Evolutionary conservation across 164 flowering plant genomes (phyloP).

Genomic region (Umbellularia californica): DNA sequence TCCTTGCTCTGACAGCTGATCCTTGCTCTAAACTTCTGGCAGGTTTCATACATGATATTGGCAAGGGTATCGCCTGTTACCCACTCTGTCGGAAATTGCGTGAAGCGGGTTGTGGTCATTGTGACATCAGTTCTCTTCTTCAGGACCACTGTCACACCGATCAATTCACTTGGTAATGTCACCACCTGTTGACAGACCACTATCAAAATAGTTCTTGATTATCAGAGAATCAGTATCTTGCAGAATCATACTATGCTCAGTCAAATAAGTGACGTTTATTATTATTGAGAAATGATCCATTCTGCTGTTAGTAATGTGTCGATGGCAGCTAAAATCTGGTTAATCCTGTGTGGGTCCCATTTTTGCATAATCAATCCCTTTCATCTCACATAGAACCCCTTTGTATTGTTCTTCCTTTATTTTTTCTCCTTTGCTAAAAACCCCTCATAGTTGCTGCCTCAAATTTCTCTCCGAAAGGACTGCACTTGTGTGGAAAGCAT

Average conservation of each 20-base stretch:
- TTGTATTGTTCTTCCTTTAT: too few relatives aligned
- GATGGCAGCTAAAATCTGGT: neutral
- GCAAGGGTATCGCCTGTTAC: slow-evolving; percentile 96
- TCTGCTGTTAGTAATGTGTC: neutral
- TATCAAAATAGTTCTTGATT: neutral
- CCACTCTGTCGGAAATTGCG: slow-evolving; percentile 96
- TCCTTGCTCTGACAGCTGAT: neutral
- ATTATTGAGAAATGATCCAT: too few relatives aligned
- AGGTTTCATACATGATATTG: slow-evolving; percentile 95
- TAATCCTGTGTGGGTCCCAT: too few relatives aligned
- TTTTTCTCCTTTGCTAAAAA: too few relatives aligned
- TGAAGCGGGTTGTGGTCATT: slow-evolving; percentile 95
- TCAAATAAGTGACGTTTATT: too few relatives aligned
- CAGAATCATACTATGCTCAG: too few relatives aligned
- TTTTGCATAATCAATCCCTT: too few relatives aligned
- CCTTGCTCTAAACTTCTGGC: slow-evolving; percentile 21
- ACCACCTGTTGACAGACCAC: neutral
- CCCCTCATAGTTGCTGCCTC: too few relatives aligned
- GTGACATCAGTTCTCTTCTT: slow-evolving; percentile 90
- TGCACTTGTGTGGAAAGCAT: too few relatives aligned
- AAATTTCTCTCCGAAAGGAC: too few relatives aligned
- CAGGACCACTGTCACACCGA: slow-evolving; percentile 65
- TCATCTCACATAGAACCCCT: too few relatives aligned
- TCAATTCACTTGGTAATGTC: slow-evolving; percentile 71
- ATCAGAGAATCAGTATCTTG: neutral